Evolutionary conservation across 441 rosid species (phyloP).

Genomic region (Monsonia emarginata): DNA sequence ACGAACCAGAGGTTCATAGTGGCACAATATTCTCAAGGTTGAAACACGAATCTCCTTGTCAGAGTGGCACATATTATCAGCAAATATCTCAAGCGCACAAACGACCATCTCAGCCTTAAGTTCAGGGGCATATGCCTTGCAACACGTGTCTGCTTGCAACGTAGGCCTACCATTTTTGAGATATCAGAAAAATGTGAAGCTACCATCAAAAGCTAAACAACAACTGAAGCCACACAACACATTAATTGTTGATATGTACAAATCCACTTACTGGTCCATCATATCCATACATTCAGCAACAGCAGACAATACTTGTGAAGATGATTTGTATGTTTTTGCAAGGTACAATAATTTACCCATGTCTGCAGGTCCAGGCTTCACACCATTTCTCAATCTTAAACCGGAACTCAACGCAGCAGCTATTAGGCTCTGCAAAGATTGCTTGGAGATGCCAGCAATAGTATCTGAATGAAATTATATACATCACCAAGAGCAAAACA

Average conservation of each 20-base stretch:
- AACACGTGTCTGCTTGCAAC: conserved; percentile 25
- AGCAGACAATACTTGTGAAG: conserved; percentile 56
- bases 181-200: not conserved
- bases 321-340: conserved; percentile 57
- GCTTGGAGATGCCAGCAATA: conserved; percentile 38
- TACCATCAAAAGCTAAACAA: conserved; percentile 2
- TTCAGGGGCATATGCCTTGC: conserved; percentile 32
- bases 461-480: conserved; percentile 32
- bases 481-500: conserved; percentile 3
- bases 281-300: conserved; percentile 73
- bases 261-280: conserved; percentile 44
- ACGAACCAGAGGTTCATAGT: conserved; percentile 36
- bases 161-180: conserved; percentile 31
- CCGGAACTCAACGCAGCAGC: conserved; percentile 61
- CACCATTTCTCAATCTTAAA: conserved; percentile 24
- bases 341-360: conserved; percentile 43
- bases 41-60: conserved; percentile 60
- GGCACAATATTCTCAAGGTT: conserved; percentile 73
- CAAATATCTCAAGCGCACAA: conserved; percentile 41
- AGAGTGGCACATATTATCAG: conserved; percentile 60
- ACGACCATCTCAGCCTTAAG: conserved; percentile 34
- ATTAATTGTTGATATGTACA: conserved; percentile 6
- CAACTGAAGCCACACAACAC: not conserved
- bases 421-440: conserved; percentile 61
- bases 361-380: conserved; percentile 32